A percentile compares a stretch with the other conserved stretches of the same genome.
phyloP scores from a whole-genome alignment of 371 early-diverging fungal genomes.

The Actinomortierella ambigua region DNA sequence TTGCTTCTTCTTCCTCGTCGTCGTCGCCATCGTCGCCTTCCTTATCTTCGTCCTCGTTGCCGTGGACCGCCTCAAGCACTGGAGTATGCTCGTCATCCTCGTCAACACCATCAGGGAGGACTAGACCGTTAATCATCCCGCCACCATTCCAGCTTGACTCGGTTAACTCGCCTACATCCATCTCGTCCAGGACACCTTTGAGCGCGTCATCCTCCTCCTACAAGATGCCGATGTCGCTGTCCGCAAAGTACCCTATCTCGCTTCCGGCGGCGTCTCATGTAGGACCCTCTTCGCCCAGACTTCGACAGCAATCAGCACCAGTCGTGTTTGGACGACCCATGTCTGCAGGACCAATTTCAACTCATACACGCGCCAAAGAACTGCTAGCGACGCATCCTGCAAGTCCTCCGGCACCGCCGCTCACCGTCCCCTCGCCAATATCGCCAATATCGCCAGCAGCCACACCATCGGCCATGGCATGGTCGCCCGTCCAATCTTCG shows the following conservation, averaged over 20 bases:
- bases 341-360: slow-evolving; percentile 7
- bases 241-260: too few relatives aligned
- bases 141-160: neutral
- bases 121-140: neutral
- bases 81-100: neutral
- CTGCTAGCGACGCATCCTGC: too few relatives aligned
- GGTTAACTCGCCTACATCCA: neutral
- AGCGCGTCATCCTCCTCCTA: neutral
- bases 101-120: slow-evolving; percentile 4
- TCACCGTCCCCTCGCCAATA: neutral
- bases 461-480: slow-evolving; percentile 1
- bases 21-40: slow-evolving; percentile 8
- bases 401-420: neutral
- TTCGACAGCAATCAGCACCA: slow-evolving; percentile 32
- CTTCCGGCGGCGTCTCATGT: too few relatives aligned
- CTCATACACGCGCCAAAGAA: neutral
- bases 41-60: neutral
- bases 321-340: slow-evolving; percentile 13
- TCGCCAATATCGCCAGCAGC: neutral
- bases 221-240: too few relatives aligned
- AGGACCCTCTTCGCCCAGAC: neutral
- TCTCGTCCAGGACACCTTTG: neutral
- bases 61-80: too few relatives aligned
- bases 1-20: neutral
- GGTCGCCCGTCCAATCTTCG: too few relatives aligned